Conservation (phyloP, 202 grass and related monocot genomes). For the Musa balbisiana region DNA sequence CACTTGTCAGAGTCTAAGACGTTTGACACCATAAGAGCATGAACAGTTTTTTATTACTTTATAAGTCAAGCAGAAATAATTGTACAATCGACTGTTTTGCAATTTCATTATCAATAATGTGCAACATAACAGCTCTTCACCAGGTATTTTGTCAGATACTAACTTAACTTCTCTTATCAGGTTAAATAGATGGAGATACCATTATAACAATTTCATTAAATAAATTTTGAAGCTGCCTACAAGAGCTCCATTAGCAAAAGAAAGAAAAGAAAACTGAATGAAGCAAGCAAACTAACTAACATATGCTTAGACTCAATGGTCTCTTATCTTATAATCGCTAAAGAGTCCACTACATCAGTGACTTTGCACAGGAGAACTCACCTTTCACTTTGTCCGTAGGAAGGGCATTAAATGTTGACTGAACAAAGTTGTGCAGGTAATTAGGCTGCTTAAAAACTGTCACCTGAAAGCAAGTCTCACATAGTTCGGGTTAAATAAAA, state of each 20-base stretch:
- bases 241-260: background rate
- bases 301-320: background rate
- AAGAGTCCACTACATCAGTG: background rate
- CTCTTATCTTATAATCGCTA: too few relatives aligned
- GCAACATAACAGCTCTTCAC: background rate
- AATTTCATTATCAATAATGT: background rate
- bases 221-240: background rate
- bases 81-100: background rate
- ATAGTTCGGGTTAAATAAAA: background rate
- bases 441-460: constrained; percentile 88
- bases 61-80: background rate
- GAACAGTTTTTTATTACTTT: background rate
- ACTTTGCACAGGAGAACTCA: constrained; percentile 8
- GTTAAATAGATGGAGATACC: background rate
- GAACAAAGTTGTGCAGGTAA: constrained; percentile 96
- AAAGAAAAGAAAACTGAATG: background rate
- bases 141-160: background rate
- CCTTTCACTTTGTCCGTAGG: constrained; percentile 68
- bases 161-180: background rate
- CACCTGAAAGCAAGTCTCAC: constrained; percentile 45
- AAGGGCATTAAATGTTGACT: constrained; percentile 92
- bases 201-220: background rate
- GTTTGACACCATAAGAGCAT: background rate
- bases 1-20: too few relatives aligned
- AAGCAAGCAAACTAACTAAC: background rate